Conservation (phyloP, 306 rosid species). For the Luffa acutangula region DNA sequence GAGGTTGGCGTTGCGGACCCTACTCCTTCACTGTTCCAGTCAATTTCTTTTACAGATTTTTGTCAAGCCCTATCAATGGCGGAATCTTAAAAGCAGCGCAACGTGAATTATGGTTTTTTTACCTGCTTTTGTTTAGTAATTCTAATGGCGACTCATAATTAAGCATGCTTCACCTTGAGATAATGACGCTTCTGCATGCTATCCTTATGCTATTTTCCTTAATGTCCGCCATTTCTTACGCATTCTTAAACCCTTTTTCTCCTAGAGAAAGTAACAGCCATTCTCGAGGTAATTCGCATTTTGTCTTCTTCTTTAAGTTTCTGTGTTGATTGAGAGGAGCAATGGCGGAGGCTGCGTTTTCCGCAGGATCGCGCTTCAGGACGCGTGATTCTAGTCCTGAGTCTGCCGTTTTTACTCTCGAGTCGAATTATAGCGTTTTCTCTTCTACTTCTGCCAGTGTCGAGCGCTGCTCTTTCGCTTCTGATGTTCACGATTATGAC, state of each 20-base stretch:
- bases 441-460: constrained; percentile 90
- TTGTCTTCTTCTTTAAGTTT: background rate
- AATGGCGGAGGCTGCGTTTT: constrained; percentile 76
- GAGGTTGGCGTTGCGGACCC: background rate
- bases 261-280: background rate
- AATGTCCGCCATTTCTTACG: background rate
- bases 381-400: constrained; percentile 76
- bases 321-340: constrained; percentile 8
- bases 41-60: background rate
- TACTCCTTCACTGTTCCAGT: background rate
- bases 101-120: background rate
- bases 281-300: background rate
- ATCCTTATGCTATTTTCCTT: background rate
- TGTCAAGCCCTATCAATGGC: background rate
- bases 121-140: background rate
- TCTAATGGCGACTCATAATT: constrained; percentile 1
- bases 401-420: constrained; percentile 76
- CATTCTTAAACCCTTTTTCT: background rate
- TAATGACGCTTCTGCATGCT: background rate
- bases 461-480: constrained; percentile 84
- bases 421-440: constrained; percentile 74
- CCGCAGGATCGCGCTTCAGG: constrained; percentile 30
- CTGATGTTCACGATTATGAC: constrained; percentile 74
- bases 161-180: constrained; percentile 1
- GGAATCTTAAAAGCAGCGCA: background rate